Conservation (phyloP, 2,329 filamentous ascomycete genomes). For the Amylocarpus encephaloides region DNA sequence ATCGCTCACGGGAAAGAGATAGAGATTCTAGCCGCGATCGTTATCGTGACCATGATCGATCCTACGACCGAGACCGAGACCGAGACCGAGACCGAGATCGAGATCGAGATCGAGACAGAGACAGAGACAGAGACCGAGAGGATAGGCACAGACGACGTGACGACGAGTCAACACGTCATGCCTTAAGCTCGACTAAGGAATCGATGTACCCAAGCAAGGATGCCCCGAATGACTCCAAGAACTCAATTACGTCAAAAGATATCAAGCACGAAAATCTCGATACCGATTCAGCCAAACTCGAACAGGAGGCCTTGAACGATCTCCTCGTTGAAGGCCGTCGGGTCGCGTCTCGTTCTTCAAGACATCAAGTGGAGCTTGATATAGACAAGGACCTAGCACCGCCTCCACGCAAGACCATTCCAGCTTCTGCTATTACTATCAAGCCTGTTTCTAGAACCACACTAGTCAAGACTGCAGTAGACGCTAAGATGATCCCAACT, state of each 20-base stretch:
- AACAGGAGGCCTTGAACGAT: constrained; percentile 31
- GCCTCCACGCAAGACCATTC: constrained; percentile 29
- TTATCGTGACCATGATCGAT: constrained; percentile 32
- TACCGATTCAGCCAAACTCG: constrained; percentile 30
- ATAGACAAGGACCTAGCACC: constrained; percentile 30
- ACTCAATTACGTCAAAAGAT: constrained; percentile 8
- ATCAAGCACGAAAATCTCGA: constrained; percentile 26
- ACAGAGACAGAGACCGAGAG: constrained; percentile 25
- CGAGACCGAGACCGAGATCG: constrained; percentile 24
- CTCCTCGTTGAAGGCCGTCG: constrained; percentile 31
- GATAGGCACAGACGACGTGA: constrained; percentile 25
- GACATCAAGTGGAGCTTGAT: constrained; percentile 31
- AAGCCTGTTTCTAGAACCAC: constrained; percentile 29
- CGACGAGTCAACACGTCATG: constrained; percentile 15
- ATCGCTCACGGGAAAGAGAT: constrained; percentile 32
- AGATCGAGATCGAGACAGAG: constrained; percentile 20
- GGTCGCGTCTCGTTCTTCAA: constrained; percentile 23
- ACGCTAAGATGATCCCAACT: constrained; percentile 22
- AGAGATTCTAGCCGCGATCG: constrained; percentile 12
- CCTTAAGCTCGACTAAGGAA: constrained; percentile 10
- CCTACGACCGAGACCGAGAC: not conserved
- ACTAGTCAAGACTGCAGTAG: constrained; percentile 19
- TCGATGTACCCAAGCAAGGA: too few species aligned
- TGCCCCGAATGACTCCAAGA: too few species aligned
- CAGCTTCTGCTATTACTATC: constrained; percentile 32